Evolutionary conservation across 129 eudicot species (phyloP), one percentile per base, ranked within the genome.

Genomic region (Escallonia rubra): DNA sequence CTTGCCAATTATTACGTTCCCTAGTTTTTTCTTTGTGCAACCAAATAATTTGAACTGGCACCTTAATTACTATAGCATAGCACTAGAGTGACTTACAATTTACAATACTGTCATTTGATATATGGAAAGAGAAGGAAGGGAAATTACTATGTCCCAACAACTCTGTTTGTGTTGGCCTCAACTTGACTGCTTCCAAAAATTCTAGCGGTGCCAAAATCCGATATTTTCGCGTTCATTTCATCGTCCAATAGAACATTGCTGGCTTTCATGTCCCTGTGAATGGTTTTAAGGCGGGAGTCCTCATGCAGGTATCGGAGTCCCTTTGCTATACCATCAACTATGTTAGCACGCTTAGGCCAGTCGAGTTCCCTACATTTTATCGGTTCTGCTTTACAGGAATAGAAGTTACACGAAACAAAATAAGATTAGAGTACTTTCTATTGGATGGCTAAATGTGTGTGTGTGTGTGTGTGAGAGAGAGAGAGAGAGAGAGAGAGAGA

Each of bases 161-260:
- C 61, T 59, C 65, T 74, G 10, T 16, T 61, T 3, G 79, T 79
- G 15, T 70, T 71, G 4, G 48, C 79, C 3, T 56, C 56, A 45
- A 52, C 64, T 68, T 79, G 71, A 9, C 63, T 72, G 13, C 13
- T 40, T 2, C 42, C 46, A 60, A 79, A 79, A 9, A 59, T 41
- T 52, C 73, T 64, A 52, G 84, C 79, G 65, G 74, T 58, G 58
- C 84, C 84, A 56, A 79, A 79, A 70, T 79, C 80, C 6, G 84
- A 59, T n/a, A 79, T 64, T 66, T 79, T 79, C 10, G 83, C 68
- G n/a, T 66, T 66, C 82, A 72, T 71, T 0, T 71, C 59, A 0
- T 39, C 53, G 41, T 78, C 82, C 11, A 78, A 13, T 7, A 78
- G 42, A 8, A 78, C 43, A 54, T 78, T 78, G 82, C 82, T 72